Evolutionary conservation across 805 yeast genomes (phyloP), one percentile per base, ranked within the genome.

Genomic region (Candida silvicultrix): DNA sequence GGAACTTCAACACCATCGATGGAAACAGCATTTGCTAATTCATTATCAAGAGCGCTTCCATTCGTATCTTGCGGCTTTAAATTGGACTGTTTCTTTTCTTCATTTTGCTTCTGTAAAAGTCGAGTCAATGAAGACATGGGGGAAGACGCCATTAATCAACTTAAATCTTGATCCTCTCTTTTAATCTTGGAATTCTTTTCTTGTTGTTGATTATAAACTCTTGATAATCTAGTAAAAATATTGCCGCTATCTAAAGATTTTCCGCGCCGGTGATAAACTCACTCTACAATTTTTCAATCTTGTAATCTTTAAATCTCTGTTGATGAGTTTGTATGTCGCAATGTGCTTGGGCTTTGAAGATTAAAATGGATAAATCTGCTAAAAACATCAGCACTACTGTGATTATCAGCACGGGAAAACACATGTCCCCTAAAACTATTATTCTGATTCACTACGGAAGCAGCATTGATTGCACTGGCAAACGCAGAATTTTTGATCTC

Each of bases 1-100:
- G 56, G 54, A 2, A 59, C 60, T 29, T 57, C 62, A 9, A 59
- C 59, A 11, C 64, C 64, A 34, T 59, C 64, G 23, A 59, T 59
- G 19, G 64, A 59, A 15, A 58, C 57, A 1, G 62, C 52, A 34
- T 51, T 49, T 5, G 59, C 48, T 11, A 59, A 41, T 5, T 43
- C 57, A 11, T 48, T 50, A 21, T 54, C 56, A 23, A 41, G 51
- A 28, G 31, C 14, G 14, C 31, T 28, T 22, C 10, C 29, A 10
- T 47, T 42, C 35, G 32, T 37, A 32, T 50, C 8, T 39, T 38
- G 42, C 12, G 41, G 32, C 5, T 34, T 34, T 21, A 34, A 18
- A 18, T 34, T 34, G 7, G 37, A 34, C 34, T 18, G 5, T 15
- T 34, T 46, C 25, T 44, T 42, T 29, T 53, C 45, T 23, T 38